A percentile compares a stretch with the other conserved stretches of the same genome.
Conservation (phyloP, 2,329 filamentous ascomycete genomes). For the Nakataea oryzae region DNA sequence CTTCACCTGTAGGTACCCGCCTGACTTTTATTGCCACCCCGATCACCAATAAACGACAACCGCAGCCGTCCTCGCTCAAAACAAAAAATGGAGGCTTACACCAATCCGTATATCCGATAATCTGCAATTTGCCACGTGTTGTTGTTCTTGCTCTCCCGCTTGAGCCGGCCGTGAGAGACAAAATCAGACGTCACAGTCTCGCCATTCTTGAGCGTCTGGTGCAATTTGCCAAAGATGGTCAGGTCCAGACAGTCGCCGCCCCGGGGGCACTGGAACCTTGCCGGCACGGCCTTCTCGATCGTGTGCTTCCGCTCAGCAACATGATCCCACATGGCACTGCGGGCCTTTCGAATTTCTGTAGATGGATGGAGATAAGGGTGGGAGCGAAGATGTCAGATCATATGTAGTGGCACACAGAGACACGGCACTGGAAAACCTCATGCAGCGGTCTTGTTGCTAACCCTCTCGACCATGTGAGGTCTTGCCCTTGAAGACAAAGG, state of each 20-base stretch:
- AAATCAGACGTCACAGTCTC: not conserved
- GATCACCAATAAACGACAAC: no score
- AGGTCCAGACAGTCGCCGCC: slow-evolving; percentile 18
- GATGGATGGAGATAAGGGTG: not conserved
- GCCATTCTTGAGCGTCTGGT: not conserved
- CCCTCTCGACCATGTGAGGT: not conserved
- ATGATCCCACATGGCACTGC: slow-evolving; percentile 31
- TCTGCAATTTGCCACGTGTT: not conserved
- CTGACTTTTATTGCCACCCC: no score
- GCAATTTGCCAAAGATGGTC: slow-evolving; percentile 19
- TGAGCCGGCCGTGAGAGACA: not conserved
- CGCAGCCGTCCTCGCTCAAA: no score
- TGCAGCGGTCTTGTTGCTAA: not conserved
- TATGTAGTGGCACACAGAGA: not conserved
- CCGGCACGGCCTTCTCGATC: slow-evolving; percentile 30
- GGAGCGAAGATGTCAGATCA: not conserved
- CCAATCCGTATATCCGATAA: not conserved
- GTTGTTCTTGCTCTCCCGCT: not conserved
- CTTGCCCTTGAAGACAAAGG: slow-evolving; percentile 24
- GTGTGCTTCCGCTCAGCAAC: slow-evolving; percentile 28
- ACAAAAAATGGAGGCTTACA: not conserved
- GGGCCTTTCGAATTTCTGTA: slow-evolving; percentile 28
- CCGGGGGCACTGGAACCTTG: slow-evolving; percentile 14
- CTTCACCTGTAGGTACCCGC: not conserved
- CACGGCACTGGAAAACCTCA: no score